Evolutionary conservation across 2,329 filamentous ascomycete species (phyloP).

Genomic region (Fusarium mundagurra): DNA sequence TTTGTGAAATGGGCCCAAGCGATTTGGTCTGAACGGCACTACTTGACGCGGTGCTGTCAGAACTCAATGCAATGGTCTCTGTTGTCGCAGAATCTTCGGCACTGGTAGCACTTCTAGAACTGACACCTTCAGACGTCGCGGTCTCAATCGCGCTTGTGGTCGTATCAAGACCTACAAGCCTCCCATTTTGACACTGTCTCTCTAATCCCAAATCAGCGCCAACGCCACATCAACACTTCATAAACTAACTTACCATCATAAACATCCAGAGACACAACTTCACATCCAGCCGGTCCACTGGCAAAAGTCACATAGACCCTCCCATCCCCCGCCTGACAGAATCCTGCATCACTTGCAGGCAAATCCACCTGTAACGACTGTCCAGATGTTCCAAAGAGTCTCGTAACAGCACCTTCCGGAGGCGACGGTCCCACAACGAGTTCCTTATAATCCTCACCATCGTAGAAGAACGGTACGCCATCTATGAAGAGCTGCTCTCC

Average conservation of each 20-base stretch:
- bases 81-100: not conserved
- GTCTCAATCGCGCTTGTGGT: not conserved
- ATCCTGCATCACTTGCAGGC: not conserved
- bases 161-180: not conserved
- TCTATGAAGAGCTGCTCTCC: not conserved
- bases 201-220: not conserved
- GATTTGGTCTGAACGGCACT: not conserved
- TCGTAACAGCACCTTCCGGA: not conserved
- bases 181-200: not conserved
- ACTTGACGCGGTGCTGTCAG: not conserved
- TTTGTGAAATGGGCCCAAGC: not conserved
- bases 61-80: not conserved
- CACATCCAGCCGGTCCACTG: not conserved
- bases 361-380: not conserved
- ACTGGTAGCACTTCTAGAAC: accelerated
- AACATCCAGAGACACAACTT: not conserved
- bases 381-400: not conserved
- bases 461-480: not conserved
- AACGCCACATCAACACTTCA: no score
- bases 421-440: not conserved
- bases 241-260: not conserved
- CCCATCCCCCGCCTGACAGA: not conserved
- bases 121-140: not conserved
- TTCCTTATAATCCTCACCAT: not conserved
- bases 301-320: not conserved